phyloP scores from a whole-genome alignment of 345 rosid species.

The Camelina hispida region DNA sequence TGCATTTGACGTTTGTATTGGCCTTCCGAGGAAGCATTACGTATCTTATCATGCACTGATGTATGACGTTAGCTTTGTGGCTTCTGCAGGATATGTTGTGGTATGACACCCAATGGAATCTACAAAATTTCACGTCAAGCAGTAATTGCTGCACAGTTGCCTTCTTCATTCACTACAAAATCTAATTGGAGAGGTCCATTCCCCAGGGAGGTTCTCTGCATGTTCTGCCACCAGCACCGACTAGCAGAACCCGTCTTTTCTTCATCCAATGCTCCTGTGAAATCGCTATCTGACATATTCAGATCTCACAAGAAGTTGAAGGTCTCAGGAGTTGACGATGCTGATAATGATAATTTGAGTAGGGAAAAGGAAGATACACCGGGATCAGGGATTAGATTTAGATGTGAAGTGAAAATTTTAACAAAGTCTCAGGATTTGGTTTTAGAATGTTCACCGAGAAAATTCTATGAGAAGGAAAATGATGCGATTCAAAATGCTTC shows the following conservation, averaged over 20 bases:
- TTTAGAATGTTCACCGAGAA: slow-evolving; percentile 66
- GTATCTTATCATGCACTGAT: slow-evolving; percentile 5
- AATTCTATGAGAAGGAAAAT: slow-evolving; percentile 64
- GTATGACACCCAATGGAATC: slow-evolving; percentile 77
- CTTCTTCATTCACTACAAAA: slow-evolving; percentile 65
- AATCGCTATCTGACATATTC: slow-evolving; percentile 51
- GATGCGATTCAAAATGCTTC: slow-evolving; percentile 80
- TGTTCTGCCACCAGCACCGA: slow-evolving; percentile 85
- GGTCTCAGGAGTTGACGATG: slow-evolving; percentile 45
- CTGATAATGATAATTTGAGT: slow-evolving; percentile 21
- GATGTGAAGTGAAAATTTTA: slow-evolving; percentile 71
- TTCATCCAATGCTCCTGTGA: slow-evolving; percentile 45
- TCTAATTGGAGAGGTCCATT: slow-evolving; percentile 85
- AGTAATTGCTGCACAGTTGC: slow-evolving; percentile 71
- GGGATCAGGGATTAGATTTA: slow-evolving; percentile 50
- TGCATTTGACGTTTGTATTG: slow-evolving; percentile 10
- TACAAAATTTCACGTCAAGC: slow-evolving; percentile 86
- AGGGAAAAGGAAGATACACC: slow-evolving; percentile 40
- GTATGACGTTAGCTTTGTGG: slow-evolving; percentile 24
- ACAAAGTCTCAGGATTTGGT: slow-evolving; percentile 68
- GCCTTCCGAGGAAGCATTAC: not conserved
- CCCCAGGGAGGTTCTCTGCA: slow-evolving; percentile 75
- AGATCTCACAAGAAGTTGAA: slow-evolving; percentile 63
- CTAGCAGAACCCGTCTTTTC: slow-evolving; percentile 78
- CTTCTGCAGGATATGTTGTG: slow-evolving; percentile 61